Conservation (phyloP, 345 rosid genomes). For the Psidium guajava region DNA sequence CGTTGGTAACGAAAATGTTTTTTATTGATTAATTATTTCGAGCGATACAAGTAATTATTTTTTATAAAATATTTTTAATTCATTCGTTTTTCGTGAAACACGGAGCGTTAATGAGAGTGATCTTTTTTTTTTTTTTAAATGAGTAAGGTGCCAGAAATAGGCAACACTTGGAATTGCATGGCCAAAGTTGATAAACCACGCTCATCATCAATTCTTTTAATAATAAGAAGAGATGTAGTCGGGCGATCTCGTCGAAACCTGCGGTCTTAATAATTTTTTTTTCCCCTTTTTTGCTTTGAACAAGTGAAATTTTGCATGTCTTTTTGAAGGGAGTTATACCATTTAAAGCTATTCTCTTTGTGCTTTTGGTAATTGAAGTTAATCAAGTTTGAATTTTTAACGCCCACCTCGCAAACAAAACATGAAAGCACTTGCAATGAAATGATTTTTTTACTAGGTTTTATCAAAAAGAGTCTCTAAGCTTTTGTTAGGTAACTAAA, state of each 20-base stretch:
- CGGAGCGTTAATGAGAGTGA: neutral
- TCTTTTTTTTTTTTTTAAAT: no score
- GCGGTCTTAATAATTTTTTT: neutral
- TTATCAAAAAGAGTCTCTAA: neutral
- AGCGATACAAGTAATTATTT: no score
- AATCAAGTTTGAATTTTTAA: neutral
- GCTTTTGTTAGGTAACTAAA: neutral
- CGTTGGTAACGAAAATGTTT: no score
- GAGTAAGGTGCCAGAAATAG: neutral
- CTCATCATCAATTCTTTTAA: neutral
- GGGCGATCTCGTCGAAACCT: neutral
- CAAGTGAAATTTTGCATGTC: neutral
- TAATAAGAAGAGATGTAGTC: neutral
- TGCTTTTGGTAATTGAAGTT: neutral
- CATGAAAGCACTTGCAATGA: neutral
- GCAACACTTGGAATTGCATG: neutral
- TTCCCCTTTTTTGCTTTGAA: neutral
- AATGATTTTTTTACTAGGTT: neutral
- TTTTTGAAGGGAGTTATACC: neutral
- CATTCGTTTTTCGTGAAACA: no score
- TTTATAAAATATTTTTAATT: no score
- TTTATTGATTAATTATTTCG: no score
- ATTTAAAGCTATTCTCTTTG: neutral
- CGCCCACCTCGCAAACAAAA: neutral
- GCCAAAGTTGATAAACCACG: neutral